Conservation (phyloP, 306 rosid genomes). For the Corylus avellana region DNA sequence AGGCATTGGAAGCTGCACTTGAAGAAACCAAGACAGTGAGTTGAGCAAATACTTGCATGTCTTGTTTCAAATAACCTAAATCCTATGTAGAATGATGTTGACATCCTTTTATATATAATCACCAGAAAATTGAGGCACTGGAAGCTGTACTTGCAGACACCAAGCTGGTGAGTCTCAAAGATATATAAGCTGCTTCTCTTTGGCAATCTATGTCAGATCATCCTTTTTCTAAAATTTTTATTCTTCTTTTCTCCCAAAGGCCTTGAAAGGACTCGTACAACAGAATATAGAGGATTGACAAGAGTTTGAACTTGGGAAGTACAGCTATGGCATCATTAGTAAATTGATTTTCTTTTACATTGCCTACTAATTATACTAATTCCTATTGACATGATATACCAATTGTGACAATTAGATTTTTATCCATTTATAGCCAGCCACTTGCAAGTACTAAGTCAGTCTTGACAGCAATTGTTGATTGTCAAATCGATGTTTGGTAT, state of each 20-base stretch:
- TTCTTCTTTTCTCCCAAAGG: slow-evolving; percentile 41
- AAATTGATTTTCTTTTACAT: background rate
- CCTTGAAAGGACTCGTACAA: slow-evolving; percentile 52
- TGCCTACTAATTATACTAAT: too few species aligned
- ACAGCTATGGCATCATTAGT: background rate
- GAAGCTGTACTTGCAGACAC: slow-evolving; percentile 66
- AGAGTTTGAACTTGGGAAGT: slow-evolving; percentile 20
- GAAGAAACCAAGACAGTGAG: slow-evolving; percentile 60
- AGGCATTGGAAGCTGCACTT: slow-evolving; percentile 61
- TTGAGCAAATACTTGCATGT: background rate
- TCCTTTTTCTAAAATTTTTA: background rate
- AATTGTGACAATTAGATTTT: background rate
- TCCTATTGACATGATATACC: background rate
- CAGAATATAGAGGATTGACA: slow-evolving; percentile 26
- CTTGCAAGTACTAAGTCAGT: too few species aligned
- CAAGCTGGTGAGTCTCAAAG: slow-evolving; percentile 54
- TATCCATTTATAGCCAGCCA: too few species aligned
- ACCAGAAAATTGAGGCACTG: slow-evolving; percentile 73
- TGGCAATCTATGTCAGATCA: slow-evolving; percentile 8
- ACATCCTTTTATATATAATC: background rate
- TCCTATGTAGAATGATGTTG: background rate
- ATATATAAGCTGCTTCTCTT: background rate
- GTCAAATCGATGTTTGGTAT: too few species aligned
- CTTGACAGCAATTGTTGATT: too few species aligned
- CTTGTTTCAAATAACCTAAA: slow-evolving; percentile 3